Evolutionary conservation across 441 rosid genomes (phyloP).

Genomic region (Pelargonium australe): DNA sequence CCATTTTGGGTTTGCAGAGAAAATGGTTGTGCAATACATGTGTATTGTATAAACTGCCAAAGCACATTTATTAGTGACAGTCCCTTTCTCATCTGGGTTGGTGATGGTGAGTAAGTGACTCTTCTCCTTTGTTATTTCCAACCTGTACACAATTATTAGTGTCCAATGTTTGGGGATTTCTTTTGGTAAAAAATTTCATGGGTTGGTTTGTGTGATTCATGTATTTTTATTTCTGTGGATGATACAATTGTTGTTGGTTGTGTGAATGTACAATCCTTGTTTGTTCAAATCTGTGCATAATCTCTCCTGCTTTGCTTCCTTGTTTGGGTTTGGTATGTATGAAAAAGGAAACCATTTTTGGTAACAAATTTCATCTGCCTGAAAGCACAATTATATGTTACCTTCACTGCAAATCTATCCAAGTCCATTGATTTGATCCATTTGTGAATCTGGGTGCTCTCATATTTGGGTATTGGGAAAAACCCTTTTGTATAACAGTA

Average conservation of each 20-base stretch:
- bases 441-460: conserved; percentile 1
- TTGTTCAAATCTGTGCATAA: conserved; percentile 3
- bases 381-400: conserved; percentile 14
- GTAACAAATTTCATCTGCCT: conserved; percentile 15
- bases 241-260: neutral
- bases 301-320: conserved; percentile 4
- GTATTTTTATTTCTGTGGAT: neutral
- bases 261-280: conserved; percentile 19
- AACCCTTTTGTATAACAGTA: conserved; percentile 10
- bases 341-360: conserved; percentile 11
- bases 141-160: conserved; percentile 30
- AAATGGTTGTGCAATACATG: neutral
- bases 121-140: conserved; percentile 14
- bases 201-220: conserved; percentile 16
- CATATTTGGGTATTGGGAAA: conserved; percentile 17
- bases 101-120: conserved; percentile 18
- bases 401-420: conserved; percentile 12
- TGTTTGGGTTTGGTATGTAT: conserved; percentile 1
- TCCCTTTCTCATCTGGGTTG: conserved; percentile 25
- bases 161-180: neutral
- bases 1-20: conserved; percentile 19
- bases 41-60: conserved; percentile 12
- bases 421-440: conserved; percentile 20
- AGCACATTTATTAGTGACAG: conserved; percentile 15
- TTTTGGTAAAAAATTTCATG: conserved; percentile 7